Evolutionary conservation across 345 rosid genomes (phyloP).

Genomic region (Laguncularia racemosa): DNA sequence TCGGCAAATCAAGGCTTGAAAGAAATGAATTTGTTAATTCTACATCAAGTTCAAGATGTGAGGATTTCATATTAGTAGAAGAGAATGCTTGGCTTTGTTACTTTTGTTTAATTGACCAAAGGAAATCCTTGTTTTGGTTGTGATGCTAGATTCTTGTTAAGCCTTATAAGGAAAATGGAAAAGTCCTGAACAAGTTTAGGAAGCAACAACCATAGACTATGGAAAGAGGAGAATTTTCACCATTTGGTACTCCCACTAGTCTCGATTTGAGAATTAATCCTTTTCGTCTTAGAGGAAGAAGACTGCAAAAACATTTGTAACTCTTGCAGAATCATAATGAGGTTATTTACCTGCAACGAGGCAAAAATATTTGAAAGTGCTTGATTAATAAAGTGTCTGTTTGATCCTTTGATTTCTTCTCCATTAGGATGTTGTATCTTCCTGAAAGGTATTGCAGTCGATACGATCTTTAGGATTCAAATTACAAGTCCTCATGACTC

Average conservation of each 20-base stretch:
- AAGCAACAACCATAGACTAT: conserved; percentile 35
- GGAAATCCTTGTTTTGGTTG: conserved; percentile 93
- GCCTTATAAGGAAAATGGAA: conserved; percentile 97
- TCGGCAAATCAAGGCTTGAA: conserved; percentile 70
- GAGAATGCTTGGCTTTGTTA: conserved; percentile 95
- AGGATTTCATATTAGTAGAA: conserved; percentile 92
- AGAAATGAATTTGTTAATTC: conserved; percentile 69
- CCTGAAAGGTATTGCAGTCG: background rate
- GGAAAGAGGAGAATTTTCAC: conserved; percentile 59
- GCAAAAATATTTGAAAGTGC: too few relatives aligned
- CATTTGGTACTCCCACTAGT: conserved; percentile 63
- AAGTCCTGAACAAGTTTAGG: conserved; percentile 79
- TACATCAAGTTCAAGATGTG: conserved; percentile 94
- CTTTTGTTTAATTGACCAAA: conserved; percentile 74
- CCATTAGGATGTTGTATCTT: conserved; percentile 4
- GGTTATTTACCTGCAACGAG: too few relatives aligned
- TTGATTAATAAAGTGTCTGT: background rate
- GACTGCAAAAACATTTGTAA: too few relatives aligned
- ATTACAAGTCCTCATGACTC: too few relatives aligned
- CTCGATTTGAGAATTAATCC: conserved; percentile 61
- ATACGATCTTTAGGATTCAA: too few relatives aligned
- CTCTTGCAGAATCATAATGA: too few relatives aligned
- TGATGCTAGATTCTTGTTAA: conserved; percentile 82
- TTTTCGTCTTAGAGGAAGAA: conserved; percentile 49
- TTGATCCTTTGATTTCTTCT: conserved; percentile 11